phyloP scores from a whole-genome alignment of 1,284 basidiomycete genomes.

The Malassezia japonica region DNA sequence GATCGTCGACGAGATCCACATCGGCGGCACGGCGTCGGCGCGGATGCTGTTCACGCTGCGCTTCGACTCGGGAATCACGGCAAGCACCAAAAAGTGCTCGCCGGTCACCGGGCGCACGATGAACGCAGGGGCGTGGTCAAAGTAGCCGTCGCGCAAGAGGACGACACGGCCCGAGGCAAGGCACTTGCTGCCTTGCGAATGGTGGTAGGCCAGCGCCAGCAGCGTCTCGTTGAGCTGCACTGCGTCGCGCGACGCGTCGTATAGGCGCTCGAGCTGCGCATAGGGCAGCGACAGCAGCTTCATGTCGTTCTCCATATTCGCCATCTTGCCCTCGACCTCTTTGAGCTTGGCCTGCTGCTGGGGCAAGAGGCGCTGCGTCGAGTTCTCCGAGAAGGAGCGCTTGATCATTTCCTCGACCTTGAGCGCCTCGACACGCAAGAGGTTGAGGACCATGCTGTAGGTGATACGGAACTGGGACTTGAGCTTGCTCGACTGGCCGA shows the following conservation, averaged over 20 bases:
- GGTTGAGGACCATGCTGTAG: conserved; percentile 98
- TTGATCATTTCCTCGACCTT: conserved; percentile 99
- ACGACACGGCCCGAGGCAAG: conserved; percentile 70
- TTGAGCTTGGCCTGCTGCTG: conserved; percentile 78
- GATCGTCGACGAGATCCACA: conserved; percentile 4
- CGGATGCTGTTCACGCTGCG: not conserved
- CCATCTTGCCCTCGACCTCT: conserved; percentile 68
- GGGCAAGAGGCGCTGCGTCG: conserved; percentile 79
- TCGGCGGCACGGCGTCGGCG: conserved; percentile 3
- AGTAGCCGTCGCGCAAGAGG: conserved; percentile 71
- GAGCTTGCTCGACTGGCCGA: conserved; percentile 82
- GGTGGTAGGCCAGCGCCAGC: conserved; percentile 58
- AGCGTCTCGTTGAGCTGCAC: conserved; percentile 62
- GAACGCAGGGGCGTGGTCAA: conserved; percentile 64
- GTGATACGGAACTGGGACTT: conserved; percentile 93
- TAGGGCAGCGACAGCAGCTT: not conserved
- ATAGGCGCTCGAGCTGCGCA: conserved; percentile 64
- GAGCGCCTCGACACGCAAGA: conserved; percentile 89
- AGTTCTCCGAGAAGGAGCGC: conserved; percentile 94
- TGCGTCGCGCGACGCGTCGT: conserved; percentile 64
- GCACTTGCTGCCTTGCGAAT: conserved; percentile 62
- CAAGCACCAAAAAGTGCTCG: conserved; percentile 64
- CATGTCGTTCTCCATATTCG: conserved; percentile 52
- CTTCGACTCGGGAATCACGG: conserved; percentile 54
- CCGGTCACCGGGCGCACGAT: conserved; percentile 61